Percentiles rank a stretch among this genome's conserved stretches.
phyloP scores from a whole-genome alignment of 2,329 filamentous ascomycete species.

The Coniella vitis region DNA sequence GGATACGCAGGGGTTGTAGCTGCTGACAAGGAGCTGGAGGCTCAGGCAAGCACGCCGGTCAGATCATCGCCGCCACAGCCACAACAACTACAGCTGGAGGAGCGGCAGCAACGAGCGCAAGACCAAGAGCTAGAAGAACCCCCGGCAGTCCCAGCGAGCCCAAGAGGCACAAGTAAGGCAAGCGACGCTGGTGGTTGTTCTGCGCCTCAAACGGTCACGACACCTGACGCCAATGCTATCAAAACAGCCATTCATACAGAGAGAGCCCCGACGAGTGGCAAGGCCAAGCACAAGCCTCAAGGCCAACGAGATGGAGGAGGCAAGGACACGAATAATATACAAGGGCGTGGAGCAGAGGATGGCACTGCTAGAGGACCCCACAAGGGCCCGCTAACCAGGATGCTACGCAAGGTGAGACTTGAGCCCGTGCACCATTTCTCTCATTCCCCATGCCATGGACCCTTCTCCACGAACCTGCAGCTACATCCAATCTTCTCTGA shows the following conservation, averaged over 20 bases:
- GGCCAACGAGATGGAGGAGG: not conserved
- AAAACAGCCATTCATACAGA: not conserved
- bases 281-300: not conserved
- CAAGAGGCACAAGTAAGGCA: no score
- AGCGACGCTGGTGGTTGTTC: no score
- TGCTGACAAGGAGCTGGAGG: not conserved
- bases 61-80: not conserved
- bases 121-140: not conserved
- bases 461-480: not conserved
- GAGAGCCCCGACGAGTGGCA: no score
- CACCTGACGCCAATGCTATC: not conserved
- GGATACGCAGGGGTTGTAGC: not conserved
- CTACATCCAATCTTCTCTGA: conserved; percentile 4
- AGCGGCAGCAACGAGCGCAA: no score
- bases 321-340: not conserved
- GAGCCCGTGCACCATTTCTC: not conserved
- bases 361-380: not conserved
- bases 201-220: not conserved
- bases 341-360: not conserved
- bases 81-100: not conserved
- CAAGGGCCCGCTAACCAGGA: not conserved
- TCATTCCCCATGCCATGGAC: not conserved
- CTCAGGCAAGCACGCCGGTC: conserved; percentile 2
- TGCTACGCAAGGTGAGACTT: conserved; percentile 10
- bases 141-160: not conserved